phyloP scores from a whole-genome alignment of 768 basidiomycete genomes.

The Daedalea quercina region DNA sequence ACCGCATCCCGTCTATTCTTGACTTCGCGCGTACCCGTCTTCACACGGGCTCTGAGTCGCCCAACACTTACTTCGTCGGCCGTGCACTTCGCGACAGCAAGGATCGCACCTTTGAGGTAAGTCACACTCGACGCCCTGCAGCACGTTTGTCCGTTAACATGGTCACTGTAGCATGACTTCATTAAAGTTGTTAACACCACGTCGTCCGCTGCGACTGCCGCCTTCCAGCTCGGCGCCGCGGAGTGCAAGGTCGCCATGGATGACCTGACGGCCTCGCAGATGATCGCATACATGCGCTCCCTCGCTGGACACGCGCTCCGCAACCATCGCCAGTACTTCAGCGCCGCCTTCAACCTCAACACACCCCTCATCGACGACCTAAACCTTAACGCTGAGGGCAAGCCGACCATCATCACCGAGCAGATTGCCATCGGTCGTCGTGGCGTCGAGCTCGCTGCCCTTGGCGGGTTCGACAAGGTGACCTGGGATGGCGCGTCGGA shows the following conservation, averaged over 20 bases:
- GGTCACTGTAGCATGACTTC: not conserved
- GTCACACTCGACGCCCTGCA: not conserved
- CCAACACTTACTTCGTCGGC: conserved; percentile 2
- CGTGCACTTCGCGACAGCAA: not conserved
- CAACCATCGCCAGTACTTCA: conserved; percentile 1
- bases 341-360: conserved; percentile 2
- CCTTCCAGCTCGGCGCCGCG: conserved; percentile 1
- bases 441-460: conserved; percentile 1
- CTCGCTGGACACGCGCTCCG: not conserved
- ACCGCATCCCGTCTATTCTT: conserved; percentile 1
- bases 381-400: not conserved
- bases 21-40: conserved; percentile 1
- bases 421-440: not conserved
- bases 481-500: conserved; percentile 3
- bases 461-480: conserved; percentile 2
- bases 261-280: conserved; percentile 1
- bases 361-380: not conserved
- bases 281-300: conserved; percentile 1
- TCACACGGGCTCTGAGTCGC: not conserved
- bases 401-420: not conserved
- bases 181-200: not conserved
- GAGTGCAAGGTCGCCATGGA: conserved; percentile 4
- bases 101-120: not conserved
- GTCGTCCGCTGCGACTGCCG: not conserved
- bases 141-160: not conserved